These are phyloP conservation scores for Alternaria sp. DNA, from an alignment of 2,329 filamentous ascomycete genomes.

Conservation along the genomic window DNA sequence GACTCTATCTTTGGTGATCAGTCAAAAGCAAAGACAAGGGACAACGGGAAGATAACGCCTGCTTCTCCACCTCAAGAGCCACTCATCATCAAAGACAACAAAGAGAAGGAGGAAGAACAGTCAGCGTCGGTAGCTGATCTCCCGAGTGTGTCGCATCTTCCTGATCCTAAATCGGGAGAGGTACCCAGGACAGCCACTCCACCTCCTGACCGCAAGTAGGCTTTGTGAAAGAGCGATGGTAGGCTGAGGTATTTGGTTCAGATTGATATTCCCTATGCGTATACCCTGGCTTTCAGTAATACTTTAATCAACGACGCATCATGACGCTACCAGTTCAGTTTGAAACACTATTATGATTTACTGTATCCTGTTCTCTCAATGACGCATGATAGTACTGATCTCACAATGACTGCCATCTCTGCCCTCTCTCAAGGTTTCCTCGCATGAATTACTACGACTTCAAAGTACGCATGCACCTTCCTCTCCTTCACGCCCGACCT, in stretches of 20 bases:
- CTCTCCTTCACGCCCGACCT: slow-evolving; percentile 38
- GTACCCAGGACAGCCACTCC: slow-evolving; percentile 18
- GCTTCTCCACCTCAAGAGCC: slow-evolving; percentile 23
- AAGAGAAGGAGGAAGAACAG: slow-evolving; percentile 25
- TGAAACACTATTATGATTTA: background rate
- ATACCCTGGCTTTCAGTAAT: slow-evolving; percentile 19
- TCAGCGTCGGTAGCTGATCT: slow-evolving; percentile 39
- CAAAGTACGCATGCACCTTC: slow-evolving; percentile 42
- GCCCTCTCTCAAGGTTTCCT: slow-evolving; percentile 12
- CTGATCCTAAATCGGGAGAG: slow-evolving; percentile 36
- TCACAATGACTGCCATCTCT: background rate
- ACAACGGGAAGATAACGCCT: slow-evolving; percentile 17
- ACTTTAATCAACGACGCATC: slow-evolving; percentile 2
- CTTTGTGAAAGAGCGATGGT: background rate
- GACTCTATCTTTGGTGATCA: slow-evolving; percentile 36
- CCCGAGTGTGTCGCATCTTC: slow-evolving; percentile 46
- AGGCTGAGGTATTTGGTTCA: slow-evolving; percentile 13
- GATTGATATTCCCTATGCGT: slow-evolving; percentile 21
- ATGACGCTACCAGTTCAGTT: background rate
- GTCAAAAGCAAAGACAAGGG: slow-evolving; percentile 23
- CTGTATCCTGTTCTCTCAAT: too few relatives aligned
- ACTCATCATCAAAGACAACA: slow-evolving; percentile 37
- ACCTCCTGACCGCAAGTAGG: slow-evolving; percentile 17
- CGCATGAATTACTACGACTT: slow-evolving; percentile 26
- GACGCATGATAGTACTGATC: too few relatives aligned